A percentile compares a stretch with the other conserved stretches of the same genome.
Evolutionary conservation across 2,329 filamentous ascomycete genomes (phyloP).

Genomic region (Metarhizium humberi): DNA sequence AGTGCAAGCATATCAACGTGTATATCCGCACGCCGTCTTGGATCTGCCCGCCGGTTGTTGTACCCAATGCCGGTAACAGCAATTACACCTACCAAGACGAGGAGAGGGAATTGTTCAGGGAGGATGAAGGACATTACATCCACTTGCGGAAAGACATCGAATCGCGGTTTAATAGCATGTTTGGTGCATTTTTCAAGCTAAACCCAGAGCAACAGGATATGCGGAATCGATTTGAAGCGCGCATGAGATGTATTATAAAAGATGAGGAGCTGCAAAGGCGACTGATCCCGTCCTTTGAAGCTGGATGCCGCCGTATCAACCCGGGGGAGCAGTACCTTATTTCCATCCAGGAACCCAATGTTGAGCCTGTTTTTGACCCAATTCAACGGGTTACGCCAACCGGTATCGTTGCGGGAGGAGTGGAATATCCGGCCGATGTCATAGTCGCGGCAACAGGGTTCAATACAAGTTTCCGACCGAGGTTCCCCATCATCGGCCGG

Average conservation of each 20-base stretch:
- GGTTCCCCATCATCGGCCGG: conserved; percentile 14
- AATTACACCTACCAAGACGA: conserved; percentile 8
- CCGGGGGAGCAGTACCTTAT: conserved; percentile 33
- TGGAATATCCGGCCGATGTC: conserved; percentile 10
- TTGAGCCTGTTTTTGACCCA: conserved; percentile 23
- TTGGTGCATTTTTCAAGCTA: conserved; percentile 28
- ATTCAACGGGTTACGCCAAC: conserved; percentile 17
- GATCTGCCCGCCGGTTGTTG: conserved; percentile 25
- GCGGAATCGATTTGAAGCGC: conserved; percentile 7
- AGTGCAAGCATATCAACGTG: conserved; percentile 29
- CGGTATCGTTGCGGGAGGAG: conserved; percentile 15
- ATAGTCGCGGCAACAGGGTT: conserved; percentile 14
- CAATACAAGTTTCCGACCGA: conserved; percentile 13
- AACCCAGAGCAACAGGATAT: conserved; percentile 11
- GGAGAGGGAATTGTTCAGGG: conserved; percentile 7
- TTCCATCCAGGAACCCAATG: conserved; percentile 29
- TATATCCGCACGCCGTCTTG: conserved; percentile 37
- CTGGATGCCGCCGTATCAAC: conserved; percentile 15
- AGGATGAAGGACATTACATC: conserved; percentile 6
- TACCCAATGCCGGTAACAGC: conserved; percentile 1
- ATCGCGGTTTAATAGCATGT: conserved; percentile 28
- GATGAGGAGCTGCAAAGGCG: conserved; percentile 8
- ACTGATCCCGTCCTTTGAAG: conserved; percentile 14
- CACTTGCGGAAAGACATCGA: conserved; percentile 25
- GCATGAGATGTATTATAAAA: conserved; percentile 9